A percentile compares a stretch with the other conserved stretches of the same genome.
These are phyloP conservation scores for Hyparrhenia diplandra DNA, from an alignment of 176 grass and related monocot species.

Conservation along the genomic window DNA sequence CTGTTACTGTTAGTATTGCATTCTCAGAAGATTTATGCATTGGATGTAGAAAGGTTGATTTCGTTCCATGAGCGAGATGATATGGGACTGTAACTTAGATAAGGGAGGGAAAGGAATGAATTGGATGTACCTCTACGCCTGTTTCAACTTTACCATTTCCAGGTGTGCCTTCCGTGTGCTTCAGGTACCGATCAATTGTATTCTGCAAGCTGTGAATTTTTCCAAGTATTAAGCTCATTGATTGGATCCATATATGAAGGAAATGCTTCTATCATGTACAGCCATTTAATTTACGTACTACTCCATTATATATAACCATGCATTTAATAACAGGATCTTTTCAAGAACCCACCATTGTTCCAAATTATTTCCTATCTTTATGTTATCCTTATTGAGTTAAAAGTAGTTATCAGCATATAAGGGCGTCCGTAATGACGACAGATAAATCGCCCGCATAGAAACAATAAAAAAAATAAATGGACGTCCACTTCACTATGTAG, in stretches of 20 bases:
- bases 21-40: background rate
- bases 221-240: background rate
- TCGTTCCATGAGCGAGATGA: background rate
- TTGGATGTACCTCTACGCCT: conserved; percentile 26
- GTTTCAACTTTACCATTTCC: conserved; percentile 17
- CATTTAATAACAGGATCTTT: background rate
- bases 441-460: too few relatives aligned
- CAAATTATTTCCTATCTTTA: background rate
- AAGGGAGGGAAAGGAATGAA: background rate
- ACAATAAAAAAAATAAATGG: too few relatives aligned
- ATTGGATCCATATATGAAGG: background rate
- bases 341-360: background rate
- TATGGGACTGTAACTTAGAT: background rate
- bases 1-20: background rate
- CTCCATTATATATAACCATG: background rate
- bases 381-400: too few relatives aligned
- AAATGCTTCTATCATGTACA: background rate
- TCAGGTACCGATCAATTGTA: conserved; percentile 71
- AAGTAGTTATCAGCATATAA: too few relatives aligned
- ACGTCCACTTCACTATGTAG: too few relatives aligned
- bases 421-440: too few relatives aligned
- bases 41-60: background rate
- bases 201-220: conserved; percentile 50
- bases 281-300: background rate
- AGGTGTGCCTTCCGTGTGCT: conserved; percentile 29